Percentiles rank a stretch among this genome's conserved stretches.
Conservation (phyloP, 805 yeast genomes). For the Phaffomyces thermotolerans region DNA sequence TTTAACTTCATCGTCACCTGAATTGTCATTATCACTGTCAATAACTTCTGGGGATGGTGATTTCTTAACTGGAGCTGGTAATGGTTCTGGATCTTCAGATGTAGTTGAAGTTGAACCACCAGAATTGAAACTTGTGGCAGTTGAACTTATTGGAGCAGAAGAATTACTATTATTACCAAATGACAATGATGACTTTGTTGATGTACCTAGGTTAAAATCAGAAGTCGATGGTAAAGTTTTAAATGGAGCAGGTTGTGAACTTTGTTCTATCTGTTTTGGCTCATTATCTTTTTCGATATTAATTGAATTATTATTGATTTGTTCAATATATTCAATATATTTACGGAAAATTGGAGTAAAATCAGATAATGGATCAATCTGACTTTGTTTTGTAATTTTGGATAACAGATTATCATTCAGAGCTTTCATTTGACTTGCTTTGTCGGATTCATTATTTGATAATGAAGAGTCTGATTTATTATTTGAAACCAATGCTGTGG, state of each 20-base stretch:
- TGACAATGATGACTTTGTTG: constrained; percentile 7
- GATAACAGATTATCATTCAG: constrained; percentile 53
- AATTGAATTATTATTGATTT: constrained; percentile 24
- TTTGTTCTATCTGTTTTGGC: constrained; percentile 8
- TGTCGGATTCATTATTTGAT: constrained; percentile 24
- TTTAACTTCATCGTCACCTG: constrained; percentile 54
- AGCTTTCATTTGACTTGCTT: constrained; percentile 50
- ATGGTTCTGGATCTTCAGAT: not conserved
- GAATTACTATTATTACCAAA: constrained; percentile 1
- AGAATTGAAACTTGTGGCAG: constrained; percentile 4
- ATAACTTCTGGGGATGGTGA: constrained; percentile 9
- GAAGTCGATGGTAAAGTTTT: constrained; percentile 16
- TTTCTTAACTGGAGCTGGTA: not conserved
- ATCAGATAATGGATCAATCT: constrained; percentile 44
- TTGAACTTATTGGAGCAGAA: not conserved
- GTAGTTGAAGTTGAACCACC: not conserved
- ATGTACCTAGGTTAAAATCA: constrained; percentile 13
- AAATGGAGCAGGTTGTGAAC: constrained; percentile 2
- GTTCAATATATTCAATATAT: constrained; percentile 46
- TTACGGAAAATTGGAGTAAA: constrained; percentile 49
- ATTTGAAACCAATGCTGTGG: constrained; percentile 1
- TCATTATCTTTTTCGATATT: not conserved
- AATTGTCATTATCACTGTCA: constrained; percentile 16
- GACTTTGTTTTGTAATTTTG: constrained; percentile 36
- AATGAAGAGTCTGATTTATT: constrained; percentile 2